phyloP scores from a whole-genome alignment of 1,139 yeast genomes.

The Blastobotrys illinoisensis region DNA sequence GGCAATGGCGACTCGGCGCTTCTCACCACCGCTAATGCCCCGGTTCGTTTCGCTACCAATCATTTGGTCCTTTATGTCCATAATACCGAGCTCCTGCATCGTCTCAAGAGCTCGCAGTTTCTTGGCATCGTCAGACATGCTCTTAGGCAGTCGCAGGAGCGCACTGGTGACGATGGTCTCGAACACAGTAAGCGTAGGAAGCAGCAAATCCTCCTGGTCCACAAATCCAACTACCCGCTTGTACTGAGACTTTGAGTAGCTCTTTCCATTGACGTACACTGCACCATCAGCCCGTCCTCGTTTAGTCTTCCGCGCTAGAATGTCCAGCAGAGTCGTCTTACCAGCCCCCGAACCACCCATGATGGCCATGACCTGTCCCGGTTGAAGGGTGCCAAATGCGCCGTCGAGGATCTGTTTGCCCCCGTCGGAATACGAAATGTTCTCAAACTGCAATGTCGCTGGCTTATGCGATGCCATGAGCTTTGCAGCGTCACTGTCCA shows the following conservation, averaged over 20 bases:
- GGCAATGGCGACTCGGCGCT: conserved; percentile 77
- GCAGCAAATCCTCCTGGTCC: conserved; percentile 89
- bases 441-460: conserved; percentile 69
- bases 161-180: conserved; percentile 95
- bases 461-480: conserved; percentile 55
- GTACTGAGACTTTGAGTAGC: conserved; percentile 37
- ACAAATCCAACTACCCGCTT: conserved; percentile 83
- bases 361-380: conserved; percentile 87
- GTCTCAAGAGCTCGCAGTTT: conserved; percentile 79
- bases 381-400: conserved; percentile 70
- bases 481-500: conserved; percentile 33
- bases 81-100: conserved; percentile 74
- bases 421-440: conserved; percentile 57
- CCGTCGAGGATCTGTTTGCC: conserved; percentile 52
- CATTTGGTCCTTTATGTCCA: conserved; percentile 73
- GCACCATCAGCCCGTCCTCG: conserved; percentile 62
- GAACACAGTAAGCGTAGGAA: conserved; percentile 90
- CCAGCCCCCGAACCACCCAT: conserved; percentile 99
- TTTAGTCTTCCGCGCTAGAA: conserved; percentile 81
- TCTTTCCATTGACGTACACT: conserved; percentile 66
- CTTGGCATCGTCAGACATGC: conserved; percentile 69
- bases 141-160: conserved; percentile 71
- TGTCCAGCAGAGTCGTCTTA: conserved; percentile 86
- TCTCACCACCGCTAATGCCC: conserved; percentile 94
- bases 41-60: conserved; percentile 87